Evolutionary conservation across 2,329 filamentous ascomycete species (phyloP).

Genomic region (Talaromyces sp.): DNA sequence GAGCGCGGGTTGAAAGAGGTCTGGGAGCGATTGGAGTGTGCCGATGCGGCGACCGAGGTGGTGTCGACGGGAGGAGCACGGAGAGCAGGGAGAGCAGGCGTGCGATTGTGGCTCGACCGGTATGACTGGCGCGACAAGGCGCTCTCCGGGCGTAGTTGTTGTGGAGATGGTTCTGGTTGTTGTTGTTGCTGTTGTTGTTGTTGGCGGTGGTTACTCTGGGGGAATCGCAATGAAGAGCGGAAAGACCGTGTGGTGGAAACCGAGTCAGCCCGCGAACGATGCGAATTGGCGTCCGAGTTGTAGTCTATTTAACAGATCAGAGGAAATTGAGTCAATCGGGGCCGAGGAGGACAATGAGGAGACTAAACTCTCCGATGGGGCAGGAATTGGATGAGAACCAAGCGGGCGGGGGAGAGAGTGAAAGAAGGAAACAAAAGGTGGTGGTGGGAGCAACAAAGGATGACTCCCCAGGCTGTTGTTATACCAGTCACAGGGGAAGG

Average conservation of each 20-base stretch:
- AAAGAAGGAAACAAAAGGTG: not conserved
- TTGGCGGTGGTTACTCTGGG: not conserved
- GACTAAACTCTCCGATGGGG: not conserved
- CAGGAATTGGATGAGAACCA: not conserved
- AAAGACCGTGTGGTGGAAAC: constrained; percentile 10
- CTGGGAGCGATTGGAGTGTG: constrained; percentile 28
- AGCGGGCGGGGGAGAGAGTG: no score
- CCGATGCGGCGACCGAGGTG: constrained; percentile 15
- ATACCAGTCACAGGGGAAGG: not conserved
- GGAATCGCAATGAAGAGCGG: constrained; percentile 8
- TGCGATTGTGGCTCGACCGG: constrained; percentile 5
- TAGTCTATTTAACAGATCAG: not conserved
- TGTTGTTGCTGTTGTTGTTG: not conserved
- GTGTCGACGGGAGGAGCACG: constrained; percentile 16
- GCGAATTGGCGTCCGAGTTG: not conserved
- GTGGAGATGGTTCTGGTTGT: not conserved
- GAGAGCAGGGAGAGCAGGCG: constrained; percentile 14
- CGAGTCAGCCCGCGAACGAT: constrained; percentile 9
- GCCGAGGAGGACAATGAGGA: not conserved
- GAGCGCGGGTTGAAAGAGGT: constrained; percentile 34
- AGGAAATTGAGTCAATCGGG: not conserved
- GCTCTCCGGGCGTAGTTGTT: constrained; percentile 1
- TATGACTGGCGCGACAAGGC: constrained; percentile 9
- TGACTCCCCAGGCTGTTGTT: not conserved
- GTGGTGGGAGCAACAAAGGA: not conserved